Evolutionary conservation across 2,329 filamentous ascomycete species (phyloP).

Genomic region (Fusarium coicis): DNA sequence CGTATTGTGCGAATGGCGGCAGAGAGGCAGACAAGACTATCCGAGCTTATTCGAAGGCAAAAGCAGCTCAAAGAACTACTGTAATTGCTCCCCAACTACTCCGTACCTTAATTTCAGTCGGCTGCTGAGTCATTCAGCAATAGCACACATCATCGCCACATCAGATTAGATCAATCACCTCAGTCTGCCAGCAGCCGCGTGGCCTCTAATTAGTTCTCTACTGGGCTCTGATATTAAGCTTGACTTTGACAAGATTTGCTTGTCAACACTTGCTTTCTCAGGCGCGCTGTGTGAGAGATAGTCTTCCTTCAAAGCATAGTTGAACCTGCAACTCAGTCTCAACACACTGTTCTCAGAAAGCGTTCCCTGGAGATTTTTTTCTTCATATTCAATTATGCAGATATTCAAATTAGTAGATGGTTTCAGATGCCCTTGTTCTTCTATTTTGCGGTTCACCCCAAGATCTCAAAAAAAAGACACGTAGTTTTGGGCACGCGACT

Average conservation of each 20-base stretch:
- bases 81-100: neutral
- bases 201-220: slow-evolving; percentile 7
- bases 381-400: neutral
- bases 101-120: neutral
- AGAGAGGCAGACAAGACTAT: neutral
- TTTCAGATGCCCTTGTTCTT: too few species aligned
- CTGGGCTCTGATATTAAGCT: neutral
- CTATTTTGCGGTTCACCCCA: neutral
- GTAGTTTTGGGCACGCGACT: neutral
- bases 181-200: slow-evolving; percentile 32
- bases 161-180: slow-evolving; percentile 18
- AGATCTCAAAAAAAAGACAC: neutral
- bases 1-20: slow-evolving; percentile 8
- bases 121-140: slow-evolving; percentile 33
- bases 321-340: neutral
- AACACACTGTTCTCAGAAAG: neutral
- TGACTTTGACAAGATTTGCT: neutral
- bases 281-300: neutral
- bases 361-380: neutral
- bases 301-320: too few species aligned
- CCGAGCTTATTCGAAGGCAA: slow-evolving; percentile 13
- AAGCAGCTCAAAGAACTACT: slow-evolving; percentile 1
- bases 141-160: slow-evolving; percentile 28
- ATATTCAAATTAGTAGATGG: neutral
- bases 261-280: neutral